A percentile compares a stretch with the other conserved stretches of the same genome.
Evolutionary conservation across 2,329 filamentous ascomycete genomes (phyloP).

Genomic region (Teratosphaeria pseudoeucalypti): DNA sequence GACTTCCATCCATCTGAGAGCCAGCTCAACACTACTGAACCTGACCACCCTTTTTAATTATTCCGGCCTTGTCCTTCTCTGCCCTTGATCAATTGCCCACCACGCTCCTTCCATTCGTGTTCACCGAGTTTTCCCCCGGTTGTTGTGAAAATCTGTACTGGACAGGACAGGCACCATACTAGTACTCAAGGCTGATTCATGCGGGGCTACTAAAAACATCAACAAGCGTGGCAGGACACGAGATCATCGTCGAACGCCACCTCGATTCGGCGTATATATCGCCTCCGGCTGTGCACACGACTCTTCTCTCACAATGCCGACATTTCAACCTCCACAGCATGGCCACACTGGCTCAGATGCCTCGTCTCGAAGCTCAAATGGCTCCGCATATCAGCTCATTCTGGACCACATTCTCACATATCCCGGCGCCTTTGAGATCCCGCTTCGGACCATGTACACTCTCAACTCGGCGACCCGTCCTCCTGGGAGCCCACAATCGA

Average conservation of each 20-base stretch:
- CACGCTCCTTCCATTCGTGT: not conserved
- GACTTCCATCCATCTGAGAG: not conserved
- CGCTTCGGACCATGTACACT: constrained; percentile 57
- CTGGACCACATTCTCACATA: constrained; percentile 52
- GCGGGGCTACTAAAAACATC: not conserved
- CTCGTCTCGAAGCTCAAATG: constrained; percentile 29
- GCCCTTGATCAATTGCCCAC: not conserved
- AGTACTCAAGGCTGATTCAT: not conserved
- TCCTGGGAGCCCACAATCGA: constrained; percentile 19
- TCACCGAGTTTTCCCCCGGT: not conserved
- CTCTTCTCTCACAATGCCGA: not conserved
- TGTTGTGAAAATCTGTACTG: not conserved
- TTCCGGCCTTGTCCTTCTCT: not conserved
- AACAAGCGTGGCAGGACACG: not conserved
- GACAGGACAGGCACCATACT: not conserved
- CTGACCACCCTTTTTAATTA: not conserved
- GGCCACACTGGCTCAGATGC: constrained; percentile 17
- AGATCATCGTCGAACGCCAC: not conserved
- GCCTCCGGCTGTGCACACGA: not conserved
- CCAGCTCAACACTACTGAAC: not conserved
- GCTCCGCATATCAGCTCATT: constrained; percentile 34
- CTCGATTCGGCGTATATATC: not conserved
- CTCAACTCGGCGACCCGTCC: constrained; percentile 50
- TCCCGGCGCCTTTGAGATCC: constrained; percentile 54
- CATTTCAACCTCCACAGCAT: constrained; percentile 7